Conservation (phyloP, 169 alveolate genomes). For the Pseudocohnilembus persalinus region DNA sequence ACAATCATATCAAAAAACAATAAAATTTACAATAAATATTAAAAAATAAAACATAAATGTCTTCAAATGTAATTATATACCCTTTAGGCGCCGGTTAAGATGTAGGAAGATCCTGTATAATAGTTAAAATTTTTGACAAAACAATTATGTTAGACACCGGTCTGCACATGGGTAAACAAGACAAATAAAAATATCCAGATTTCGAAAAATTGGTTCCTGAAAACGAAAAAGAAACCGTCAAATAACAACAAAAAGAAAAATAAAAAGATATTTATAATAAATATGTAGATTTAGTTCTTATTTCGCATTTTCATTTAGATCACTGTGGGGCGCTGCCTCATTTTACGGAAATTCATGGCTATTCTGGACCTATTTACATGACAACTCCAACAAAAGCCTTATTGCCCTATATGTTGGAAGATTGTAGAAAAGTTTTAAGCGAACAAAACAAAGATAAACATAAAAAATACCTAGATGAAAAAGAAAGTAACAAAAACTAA, state of each 20-base stretch:
- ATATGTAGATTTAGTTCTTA: conserved; percentile 91
- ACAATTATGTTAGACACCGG: conserved; percentile 97
- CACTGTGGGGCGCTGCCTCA: conserved; percentile 99
- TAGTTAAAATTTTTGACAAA: conserved; percentile 91
- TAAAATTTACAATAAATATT: neutral
- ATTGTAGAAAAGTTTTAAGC: conserved; percentile 91
- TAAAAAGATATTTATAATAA: conserved; percentile 31
- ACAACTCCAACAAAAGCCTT: conserved; percentile 97
- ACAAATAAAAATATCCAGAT: conserved; percentile 95
- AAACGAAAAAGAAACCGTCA: neutral
- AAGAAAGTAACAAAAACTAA: no score
- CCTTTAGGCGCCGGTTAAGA: conserved; percentile 99
- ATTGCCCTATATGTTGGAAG: conserved; percentile 95
- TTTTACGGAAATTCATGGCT: conserved; percentile 92
- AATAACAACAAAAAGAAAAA: conserved; percentile 27
- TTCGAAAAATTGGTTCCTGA: conserved; percentile 50
- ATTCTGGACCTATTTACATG: conserved; percentile 94
- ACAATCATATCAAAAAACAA: neutral
- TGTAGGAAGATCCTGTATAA: conserved; percentile 97
- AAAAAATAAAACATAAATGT: no score
- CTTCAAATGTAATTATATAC: conserved; percentile 33
- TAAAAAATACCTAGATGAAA: neutral
- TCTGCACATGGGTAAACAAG: conserved; percentile 94
- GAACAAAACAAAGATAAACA: conserved; percentile 56
- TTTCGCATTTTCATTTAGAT: conserved; percentile 98